Percentiles rank a stretch among this genome's conserved stretches.
Conservation (phyloP, 352 stramenopile species). For the Thraustochytrium sp. region DNA sequence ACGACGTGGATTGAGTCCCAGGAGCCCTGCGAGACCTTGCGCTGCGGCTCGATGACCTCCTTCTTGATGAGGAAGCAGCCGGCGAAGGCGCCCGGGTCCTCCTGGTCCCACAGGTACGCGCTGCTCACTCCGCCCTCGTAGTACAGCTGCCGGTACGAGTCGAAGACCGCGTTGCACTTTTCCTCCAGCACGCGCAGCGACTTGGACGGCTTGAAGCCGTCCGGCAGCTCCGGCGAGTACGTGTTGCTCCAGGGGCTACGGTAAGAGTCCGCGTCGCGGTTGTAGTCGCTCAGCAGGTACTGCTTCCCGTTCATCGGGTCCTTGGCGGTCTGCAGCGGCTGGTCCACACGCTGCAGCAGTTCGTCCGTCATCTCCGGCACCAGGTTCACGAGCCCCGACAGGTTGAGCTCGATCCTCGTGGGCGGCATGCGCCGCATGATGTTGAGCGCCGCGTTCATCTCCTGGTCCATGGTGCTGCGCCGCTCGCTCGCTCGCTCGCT, state of each 20-base stretch:
- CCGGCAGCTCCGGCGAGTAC: slow-evolving; percentile 66
- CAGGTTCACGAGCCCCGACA: slow-evolving; percentile 73
- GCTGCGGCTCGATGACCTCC: slow-evolving; percentile 58
- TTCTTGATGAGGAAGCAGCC: slow-evolving; percentile 90
- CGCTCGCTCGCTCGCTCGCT: no score
- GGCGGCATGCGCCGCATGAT: slow-evolving; percentile 63
- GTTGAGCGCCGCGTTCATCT: slow-evolving; percentile 38
- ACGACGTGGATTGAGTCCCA: slow-evolving; percentile 93
- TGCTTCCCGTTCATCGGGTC: slow-evolving; percentile 74
- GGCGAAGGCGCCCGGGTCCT: slow-evolving; percentile 69
- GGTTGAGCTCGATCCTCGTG: slow-evolving; percentile 68
- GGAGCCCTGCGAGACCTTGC: slow-evolving; percentile 69
- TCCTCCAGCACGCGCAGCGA: slow-evolving; percentile 80
- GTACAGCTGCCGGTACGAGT: slow-evolving; percentile 92
- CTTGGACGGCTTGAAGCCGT: slow-evolving; percentile 79
- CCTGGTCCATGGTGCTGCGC: neutral
- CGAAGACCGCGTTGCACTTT: slow-evolving; percentile 90
- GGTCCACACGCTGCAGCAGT: slow-evolving; percentile 83
- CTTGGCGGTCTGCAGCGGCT: slow-evolving; percentile 76
- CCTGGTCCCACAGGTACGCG: slow-evolving; percentile 92
- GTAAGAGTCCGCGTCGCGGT: slow-evolving; percentile 84
- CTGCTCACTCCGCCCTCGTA: slow-evolving; percentile 82
- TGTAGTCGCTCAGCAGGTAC: slow-evolving; percentile 89
- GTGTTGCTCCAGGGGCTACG: slow-evolving; percentile 86
- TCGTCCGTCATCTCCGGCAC: slow-evolving; percentile 73